Base-by-base conservation (phyloP, 441 rosid genomes). In the Iberis amara region DNA sequence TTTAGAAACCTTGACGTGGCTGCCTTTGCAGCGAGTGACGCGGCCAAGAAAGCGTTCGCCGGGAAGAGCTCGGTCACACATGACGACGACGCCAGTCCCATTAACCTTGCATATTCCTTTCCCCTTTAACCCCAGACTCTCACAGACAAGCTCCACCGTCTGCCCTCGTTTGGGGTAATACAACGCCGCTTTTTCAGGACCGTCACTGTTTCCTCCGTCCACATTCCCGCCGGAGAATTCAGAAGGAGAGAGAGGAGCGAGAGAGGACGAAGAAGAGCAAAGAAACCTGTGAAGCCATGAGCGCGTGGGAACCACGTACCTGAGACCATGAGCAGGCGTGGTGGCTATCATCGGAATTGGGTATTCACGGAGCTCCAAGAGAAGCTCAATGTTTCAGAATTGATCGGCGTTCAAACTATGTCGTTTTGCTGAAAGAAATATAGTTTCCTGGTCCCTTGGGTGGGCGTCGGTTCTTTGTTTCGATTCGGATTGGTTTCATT, bases 1-100 rank as follows among this genome's bases (percentile, higher is more conserved):
- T 10, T 52, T 12, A 3, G 31, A 39, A 57, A 86, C 95, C 97
- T 89, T 94, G 2, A 94, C 95, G 54, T 82, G 84, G 47, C 55
- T 81, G 24, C 87, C 94, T 71, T 85, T 86, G 54, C 70, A 73
- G 60, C 94, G 85, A 27, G 88, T 82, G 65, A 90, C 79, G 35
- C 96, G 82, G 37, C 97, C 96, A 33, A 86, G 46, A 70, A 90
- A 83, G 47, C 91, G 79, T 64, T 90, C 97, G 21, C 97, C 94
- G 33, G 96, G 94, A 38, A 90, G 84, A 8, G 91, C 96, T 27
- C 94, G 81, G 70, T 82, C 88, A 67, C 96, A 86, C 86, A 86
- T 68, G 52, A 85, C 79, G 54, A 90, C 83, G 62, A 79, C 81
- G 47, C 97, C 97, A 39, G 89, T 81, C n/a, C 76, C 92, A 3